Evolutionary conservation across 495 filamentous ascomycete genomes (phyloP).

Genomic region (Chaetomium cochliodes): DNA sequence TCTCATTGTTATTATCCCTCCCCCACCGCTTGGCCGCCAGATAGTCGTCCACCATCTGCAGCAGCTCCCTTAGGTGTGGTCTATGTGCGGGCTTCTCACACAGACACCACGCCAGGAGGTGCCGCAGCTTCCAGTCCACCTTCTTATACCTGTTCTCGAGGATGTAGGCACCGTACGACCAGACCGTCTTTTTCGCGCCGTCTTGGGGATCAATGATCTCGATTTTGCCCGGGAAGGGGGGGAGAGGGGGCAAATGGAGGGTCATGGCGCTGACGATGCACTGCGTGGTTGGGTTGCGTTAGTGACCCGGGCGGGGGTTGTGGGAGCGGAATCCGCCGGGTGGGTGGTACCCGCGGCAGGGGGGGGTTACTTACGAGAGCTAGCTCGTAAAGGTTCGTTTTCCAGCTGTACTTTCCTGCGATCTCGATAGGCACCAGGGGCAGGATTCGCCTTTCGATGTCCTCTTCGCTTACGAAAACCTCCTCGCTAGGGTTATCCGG

Average conservation of each 20-base stretch:
- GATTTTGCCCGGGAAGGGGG: not conserved
- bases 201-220: not conserved
- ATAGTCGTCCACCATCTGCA: not conserved
- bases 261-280: not conserved
- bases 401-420: not conserved
- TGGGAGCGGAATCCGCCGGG: no score
- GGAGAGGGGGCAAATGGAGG: not conserved
- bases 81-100: constrained; percentile 2
- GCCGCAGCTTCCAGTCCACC: not conserved
- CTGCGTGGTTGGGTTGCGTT: not conserved
- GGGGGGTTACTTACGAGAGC: not conserved
- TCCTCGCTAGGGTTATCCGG: not conserved
- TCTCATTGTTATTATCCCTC: not conserved
- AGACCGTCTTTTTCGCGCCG: not conserved
- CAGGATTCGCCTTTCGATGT: no score
- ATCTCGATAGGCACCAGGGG: not conserved
- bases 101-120: not conserved
- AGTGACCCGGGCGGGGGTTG: not conserved
- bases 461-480: no score
- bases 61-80: not conserved
- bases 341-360: no score
- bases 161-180: not conserved
- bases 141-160: not conserved
- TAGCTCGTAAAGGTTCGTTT: constrained; percentile 2
- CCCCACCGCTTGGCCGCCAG: not conserved